Evolutionary conservation across 352 stramenopile genomes (phyloP).

Genomic region (Phytopythium montanum): DNA sequence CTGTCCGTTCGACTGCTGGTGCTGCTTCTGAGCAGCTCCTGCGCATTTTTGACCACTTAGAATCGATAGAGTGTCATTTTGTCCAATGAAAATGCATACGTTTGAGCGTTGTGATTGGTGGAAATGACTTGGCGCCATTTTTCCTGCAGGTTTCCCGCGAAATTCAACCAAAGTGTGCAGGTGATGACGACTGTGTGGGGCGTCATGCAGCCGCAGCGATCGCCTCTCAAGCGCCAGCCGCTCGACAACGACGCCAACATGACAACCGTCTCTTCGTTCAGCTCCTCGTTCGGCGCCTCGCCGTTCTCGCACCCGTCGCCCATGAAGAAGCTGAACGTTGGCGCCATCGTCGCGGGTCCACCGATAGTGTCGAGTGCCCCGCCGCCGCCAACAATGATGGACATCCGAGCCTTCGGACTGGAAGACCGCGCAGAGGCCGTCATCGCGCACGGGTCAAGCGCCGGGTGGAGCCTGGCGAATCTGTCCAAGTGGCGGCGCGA

Average conservation of each 20-base stretch:
- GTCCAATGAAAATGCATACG: neutral
- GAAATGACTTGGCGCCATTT: conserved; percentile 1
- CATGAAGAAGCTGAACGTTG: neutral
- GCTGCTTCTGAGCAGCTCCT: conserved; percentile 61
- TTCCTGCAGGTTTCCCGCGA: neutral
- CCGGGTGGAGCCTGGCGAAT: conserved; percentile 53
- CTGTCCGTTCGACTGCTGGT: conserved; percentile 90
- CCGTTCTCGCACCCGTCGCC: neutral
- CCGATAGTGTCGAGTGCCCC: neutral
- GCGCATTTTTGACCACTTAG: conserved; percentile 20
- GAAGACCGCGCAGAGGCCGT: conserved; percentile 76
- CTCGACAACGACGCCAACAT: neutral
- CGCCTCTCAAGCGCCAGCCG: conserved; percentile 2
- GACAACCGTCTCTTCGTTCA: too few relatives aligned
- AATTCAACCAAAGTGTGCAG: neutral
- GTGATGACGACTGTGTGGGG: neutral
- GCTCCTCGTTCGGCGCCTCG: neutral
- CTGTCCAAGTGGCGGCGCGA: conserved; percentile 68
- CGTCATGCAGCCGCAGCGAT: neutral
- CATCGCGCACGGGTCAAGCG: conserved; percentile 35
- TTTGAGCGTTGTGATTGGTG: neutral
- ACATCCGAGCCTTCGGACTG: conserved; percentile 67
- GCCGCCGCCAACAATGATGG: conserved; percentile 24
- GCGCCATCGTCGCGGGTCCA: neutral
- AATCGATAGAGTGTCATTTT: conserved; percentile 16